Base-by-base conservation (phyloP, 345 rosid species). In the Gynandropsis gynandra region DNA sequence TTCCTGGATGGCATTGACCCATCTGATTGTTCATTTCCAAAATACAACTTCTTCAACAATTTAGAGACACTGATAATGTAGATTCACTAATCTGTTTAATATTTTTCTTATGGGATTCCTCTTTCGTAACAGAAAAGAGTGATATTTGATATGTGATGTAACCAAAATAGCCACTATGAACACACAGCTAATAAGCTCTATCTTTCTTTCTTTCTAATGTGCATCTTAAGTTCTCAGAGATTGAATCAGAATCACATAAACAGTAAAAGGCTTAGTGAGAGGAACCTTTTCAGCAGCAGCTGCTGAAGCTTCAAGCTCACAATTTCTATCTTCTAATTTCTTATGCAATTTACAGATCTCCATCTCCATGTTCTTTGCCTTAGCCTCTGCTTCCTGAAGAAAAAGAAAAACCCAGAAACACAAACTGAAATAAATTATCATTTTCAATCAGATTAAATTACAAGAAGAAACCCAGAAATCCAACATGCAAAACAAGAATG, bases 201-300 rank as follows among this genome's bases (percentile, higher is more conserved):
- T n/a, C n/a, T n/a, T n/a, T n/a, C n/a, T n/a, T n/a, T n/a, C n/a
- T n/a, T n/a, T n/a, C n/a, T n/a, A n/a, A n/a, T n/a, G n/a, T n/a
- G n/a, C n/a, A n/a, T n/a, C n/a, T n/a, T n/a, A n/a, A n/a, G n/a
- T n/a, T 24, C 29, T 24, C 29, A 24, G 2, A 2, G 29, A 24
- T 24, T 24, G 29, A 24, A 24, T 24, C 29, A 5, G 29, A 24
- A 24, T 24, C 29, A 24, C 29, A 24, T 24, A 1, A 29, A 13
- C 9, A 1, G 4, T 43, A 57, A 42, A 19, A 4, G 12, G 38
- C 20, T 12, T 16, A 10, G 38, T 9, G 37, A 39, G 18, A n/a
- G 29, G 74, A 65, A 83, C 98, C 95, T 85, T 79, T 59, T 81
- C 87, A 42, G 87, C 74, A 56, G 79, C 56, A 63, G 81, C 76